A percentile compares a stretch with the other conserved stretches of the same genome.
Conservation (phyloP, 169 alveolate species). For the Eimeria tenella region DNA sequence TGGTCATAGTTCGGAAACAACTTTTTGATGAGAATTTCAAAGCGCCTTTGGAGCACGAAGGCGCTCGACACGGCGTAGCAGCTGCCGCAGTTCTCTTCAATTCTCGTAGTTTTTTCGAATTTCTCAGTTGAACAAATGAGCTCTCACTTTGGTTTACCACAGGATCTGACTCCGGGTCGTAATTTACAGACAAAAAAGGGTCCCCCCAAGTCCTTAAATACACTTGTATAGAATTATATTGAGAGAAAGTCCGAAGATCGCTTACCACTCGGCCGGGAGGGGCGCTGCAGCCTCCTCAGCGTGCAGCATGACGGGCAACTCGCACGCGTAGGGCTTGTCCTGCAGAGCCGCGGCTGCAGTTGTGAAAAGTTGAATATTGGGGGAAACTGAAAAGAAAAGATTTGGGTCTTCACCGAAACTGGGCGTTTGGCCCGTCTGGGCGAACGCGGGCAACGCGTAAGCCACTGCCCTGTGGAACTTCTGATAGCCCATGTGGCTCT, state of each 20-base stretch:
- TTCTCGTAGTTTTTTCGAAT: neutral
- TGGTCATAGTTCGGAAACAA: neutral
- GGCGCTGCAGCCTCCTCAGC: conserved; percentile 13
- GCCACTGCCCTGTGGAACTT: conserved; percentile 49
- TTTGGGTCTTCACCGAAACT: neutral
- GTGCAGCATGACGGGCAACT: conserved; percentile 4
- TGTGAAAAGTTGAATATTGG: neutral
- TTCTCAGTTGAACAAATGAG: too few species aligned
- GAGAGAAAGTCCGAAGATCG: neutral
- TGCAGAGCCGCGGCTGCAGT: neutral
- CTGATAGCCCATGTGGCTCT: conserved; percentile 71
- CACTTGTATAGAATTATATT: neutral
- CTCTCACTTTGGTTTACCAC: conserved; percentile 69
- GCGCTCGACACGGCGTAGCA: conserved; percentile 95
- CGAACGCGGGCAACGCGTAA: conserved; percentile 65
- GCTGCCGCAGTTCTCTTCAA: conserved; percentile 95
- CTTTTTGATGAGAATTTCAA: conserved; percentile 63
- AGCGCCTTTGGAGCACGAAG: conserved; percentile 89
- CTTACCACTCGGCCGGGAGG: conserved; percentile 77
- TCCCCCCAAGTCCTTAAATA: conserved; percentile 80
- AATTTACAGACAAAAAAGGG: conserved; percentile 71
- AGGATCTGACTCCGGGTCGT: conserved; percentile 35
- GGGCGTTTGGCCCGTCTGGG: neutral
- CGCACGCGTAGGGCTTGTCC: conserved; percentile 51
- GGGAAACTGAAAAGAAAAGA: neutral